Evolutionary conservation across 768 basidiomycete species (phyloP).

Genomic region (Amanita muscaria): DNA sequence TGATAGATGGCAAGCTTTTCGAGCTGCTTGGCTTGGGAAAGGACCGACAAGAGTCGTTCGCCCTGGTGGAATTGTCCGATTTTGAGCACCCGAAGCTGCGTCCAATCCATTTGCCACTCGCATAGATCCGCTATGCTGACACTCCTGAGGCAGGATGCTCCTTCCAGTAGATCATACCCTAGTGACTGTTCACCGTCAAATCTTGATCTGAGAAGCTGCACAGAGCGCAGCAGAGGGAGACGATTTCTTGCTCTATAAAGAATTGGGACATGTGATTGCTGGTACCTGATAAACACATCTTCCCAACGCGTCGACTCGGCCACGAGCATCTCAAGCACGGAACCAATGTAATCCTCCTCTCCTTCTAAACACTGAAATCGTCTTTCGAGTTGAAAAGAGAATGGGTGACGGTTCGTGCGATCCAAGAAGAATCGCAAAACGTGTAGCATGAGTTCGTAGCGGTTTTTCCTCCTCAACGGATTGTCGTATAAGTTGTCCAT

Average conservation of each 20-base stretch:
- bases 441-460: neutral
- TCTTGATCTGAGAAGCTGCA: neutral
- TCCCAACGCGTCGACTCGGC: constrained; percentile 1
- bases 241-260: constrained; percentile 2
- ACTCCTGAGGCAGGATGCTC: neutral
- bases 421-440: neutral
- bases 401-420: neutral
- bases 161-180: neutral
- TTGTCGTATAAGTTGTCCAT: neutral
- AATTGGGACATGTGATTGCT: neutral
- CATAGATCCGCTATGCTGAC: neutral
- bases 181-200: neutral
- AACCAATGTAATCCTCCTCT: neutral
- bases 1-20: constrained; percentile 1
- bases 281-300: neutral
- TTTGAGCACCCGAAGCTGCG: neutral
- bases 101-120: neutral
- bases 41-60: neutral
- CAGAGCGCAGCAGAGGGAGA: neutral
- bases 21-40: neutral
- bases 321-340: neutral
- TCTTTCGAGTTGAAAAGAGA: constrained; percentile 1
- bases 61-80: neutral
- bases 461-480: neutral
- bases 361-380: neutral